Percentiles rank a stretch among this genome's conserved stretches.
Conservation (phyloP, 2,329 filamentous ascomycete genomes). For the Ophiostoma piceae region DNA sequence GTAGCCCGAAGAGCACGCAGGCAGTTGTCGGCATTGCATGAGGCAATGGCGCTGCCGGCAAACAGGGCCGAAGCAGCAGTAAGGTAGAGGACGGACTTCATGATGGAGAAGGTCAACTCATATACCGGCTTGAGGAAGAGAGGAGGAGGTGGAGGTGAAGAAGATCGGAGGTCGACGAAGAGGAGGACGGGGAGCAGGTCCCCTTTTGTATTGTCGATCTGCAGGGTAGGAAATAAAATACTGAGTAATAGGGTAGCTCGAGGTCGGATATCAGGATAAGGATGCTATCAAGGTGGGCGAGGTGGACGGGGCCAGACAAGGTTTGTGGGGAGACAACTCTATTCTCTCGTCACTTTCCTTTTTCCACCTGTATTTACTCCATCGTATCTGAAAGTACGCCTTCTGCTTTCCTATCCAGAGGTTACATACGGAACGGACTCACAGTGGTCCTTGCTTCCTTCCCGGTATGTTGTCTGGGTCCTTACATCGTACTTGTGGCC, state of each 20-base stretch:
- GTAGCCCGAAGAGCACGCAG: slow-evolving; percentile 37
- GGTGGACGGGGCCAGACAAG: neutral
- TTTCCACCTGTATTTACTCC: neutral
- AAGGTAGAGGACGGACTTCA: neutral
- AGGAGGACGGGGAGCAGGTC: neutral
- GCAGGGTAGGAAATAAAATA: neutral
- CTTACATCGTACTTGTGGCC: neutral
- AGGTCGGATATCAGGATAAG: neutral
- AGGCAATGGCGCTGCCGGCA: neutral
- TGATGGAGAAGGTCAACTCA: neutral
- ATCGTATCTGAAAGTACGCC: neutral
- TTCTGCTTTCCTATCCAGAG: neutral
- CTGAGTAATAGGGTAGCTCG: neutral
- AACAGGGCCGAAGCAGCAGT: neutral
- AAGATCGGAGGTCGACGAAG: neutral
- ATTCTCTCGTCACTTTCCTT: neutral
- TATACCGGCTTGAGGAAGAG: neutral
- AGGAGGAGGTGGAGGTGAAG: slow-evolving; percentile 4
- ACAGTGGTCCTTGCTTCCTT: neutral
- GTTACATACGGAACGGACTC: neutral
- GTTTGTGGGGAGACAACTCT: neutral
- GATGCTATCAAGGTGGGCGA: neutral
- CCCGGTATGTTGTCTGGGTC: neutral
- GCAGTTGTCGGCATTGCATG: slow-evolving; percentile 35
- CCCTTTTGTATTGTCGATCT: slow-evolving; percentile 11